Percentiles rank a stretch among this genome's conserved stretches.
phyloP scores from a whole-genome alignment of 306 rosid genomes.

The Prunus dulcis region DNA sequence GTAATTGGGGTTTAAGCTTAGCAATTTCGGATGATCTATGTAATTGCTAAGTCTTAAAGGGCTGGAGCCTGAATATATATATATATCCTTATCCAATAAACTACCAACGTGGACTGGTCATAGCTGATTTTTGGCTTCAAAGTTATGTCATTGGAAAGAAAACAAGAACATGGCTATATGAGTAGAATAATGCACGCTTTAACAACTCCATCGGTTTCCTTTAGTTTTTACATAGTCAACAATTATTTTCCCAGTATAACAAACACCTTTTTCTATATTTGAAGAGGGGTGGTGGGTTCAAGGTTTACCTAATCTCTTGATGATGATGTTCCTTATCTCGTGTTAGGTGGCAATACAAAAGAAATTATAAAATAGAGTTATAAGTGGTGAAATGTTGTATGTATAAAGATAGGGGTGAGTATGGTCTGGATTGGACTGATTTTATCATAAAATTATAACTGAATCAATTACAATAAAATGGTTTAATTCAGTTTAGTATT shows the following conservation, averaged over 20 bases:
- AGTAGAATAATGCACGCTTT: neutral
- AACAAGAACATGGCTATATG: neutral
- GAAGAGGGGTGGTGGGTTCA: neutral
- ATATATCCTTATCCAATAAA: neutral
- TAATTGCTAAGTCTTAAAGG: no score
- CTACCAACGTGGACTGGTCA: neutral
- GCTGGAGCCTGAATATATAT: no score
- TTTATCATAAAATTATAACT: no score
- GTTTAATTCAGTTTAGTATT: no score
- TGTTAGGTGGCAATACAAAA: neutral
- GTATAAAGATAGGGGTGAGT: neutral
- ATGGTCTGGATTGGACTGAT: no score
- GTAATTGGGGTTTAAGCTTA: no score
- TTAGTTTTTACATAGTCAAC: neutral
- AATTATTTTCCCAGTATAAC: neutral
- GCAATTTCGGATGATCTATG: no score
- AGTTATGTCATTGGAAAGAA: neutral
- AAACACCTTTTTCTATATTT: neutral
- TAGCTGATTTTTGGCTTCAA: neutral
- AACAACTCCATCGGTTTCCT: slow-evolving; percentile 18
- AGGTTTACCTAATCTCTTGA: neutral
- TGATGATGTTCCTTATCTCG: neutral
- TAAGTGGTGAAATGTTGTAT: slow-evolving; percentile 3
- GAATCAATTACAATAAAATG: no score
- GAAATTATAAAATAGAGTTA: neutral